phyloP scores from a whole-genome alignment of 2,329 filamentous ascomycete species.

The Fusarium marasasianum region DNA sequence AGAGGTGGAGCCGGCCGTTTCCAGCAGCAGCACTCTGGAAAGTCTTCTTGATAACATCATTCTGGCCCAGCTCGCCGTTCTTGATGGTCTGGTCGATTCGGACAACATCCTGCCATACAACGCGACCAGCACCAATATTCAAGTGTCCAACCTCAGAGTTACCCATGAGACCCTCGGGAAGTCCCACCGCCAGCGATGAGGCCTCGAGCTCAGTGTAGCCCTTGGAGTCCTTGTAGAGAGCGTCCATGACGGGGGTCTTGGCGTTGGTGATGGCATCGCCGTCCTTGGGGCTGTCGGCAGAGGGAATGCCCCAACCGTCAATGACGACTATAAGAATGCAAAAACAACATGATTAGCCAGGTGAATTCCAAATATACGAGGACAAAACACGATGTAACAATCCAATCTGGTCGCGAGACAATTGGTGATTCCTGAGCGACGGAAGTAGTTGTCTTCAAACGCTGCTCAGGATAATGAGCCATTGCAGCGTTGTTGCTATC shows the following conservation, averaged over 20 bases:
- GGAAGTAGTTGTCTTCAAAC: slow-evolving; percentile 35
- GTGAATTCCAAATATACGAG: slow-evolving; percentile 66
- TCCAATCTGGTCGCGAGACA: slow-evolving; percentile 45
- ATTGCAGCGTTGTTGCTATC: slow-evolving; percentile 21
- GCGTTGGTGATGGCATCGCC: slow-evolving; percentile 96
- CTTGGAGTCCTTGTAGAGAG: slow-evolving; percentile 81
- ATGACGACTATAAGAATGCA: slow-evolving; percentile 82
- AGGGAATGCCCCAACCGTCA: slow-evolving; percentile 96
- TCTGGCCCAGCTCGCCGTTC: slow-evolving; percentile 80
- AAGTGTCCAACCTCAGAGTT: slow-evolving; percentile 98
- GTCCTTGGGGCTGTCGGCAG: slow-evolving; percentile 80
- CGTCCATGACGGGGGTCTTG: slow-evolving; percentile 94
- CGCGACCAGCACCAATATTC: slow-evolving; percentile 96
- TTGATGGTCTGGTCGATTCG: slow-evolving; percentile 95
- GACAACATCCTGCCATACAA: slow-evolving; percentile 98
- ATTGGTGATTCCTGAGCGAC: slow-evolving; percentile 15
- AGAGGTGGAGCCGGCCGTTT: slow-evolving; percentile 91
- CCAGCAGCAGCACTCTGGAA: slow-evolving; percentile 84
- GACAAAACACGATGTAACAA: slow-evolving; percentile 61
- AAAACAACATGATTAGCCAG: slow-evolving; percentile 67
- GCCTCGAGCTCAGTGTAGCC: slow-evolving; percentile 95
- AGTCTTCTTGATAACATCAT: slow-evolving; percentile 78
- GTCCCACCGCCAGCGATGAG: slow-evolving; percentile 92
- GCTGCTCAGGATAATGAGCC: slow-evolving; percentile 27
- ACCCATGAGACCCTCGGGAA: slow-evolving; percentile 97